Base-by-base conservation (phyloP, 495 filamentous ascomycete species). In the Elaphomyces granulatus region DNA sequence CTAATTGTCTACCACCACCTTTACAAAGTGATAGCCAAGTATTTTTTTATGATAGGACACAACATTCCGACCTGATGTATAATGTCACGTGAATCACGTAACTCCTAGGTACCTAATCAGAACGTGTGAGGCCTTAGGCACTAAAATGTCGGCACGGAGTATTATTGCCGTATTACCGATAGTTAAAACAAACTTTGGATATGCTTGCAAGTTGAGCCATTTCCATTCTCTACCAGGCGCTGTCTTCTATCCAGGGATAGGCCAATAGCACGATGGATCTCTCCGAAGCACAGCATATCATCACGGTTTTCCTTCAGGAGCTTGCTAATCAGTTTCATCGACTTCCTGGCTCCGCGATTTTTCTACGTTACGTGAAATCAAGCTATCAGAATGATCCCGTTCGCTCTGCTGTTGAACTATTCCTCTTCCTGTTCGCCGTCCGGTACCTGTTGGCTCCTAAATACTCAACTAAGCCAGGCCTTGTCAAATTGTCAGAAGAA, bases 311-410 rank as follows among this genome's bases (percentile, higher is more conserved):
- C 52, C 60, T 84, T 20, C 64, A 77, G 38, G 68, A 78, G 55
- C 67, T 84, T 41, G 71, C 77, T 15, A 60, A 71, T 41, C 62
- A 77, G 37, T 94, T 98, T 58, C 85, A 94, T 43, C 81, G 80
- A 49, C 66, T 98, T 37, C 90, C 90, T 31, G 90, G 90, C 33
- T 94, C 87, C 15, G 81, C 90, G 15, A 94, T 99, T 47, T 70
- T 95, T 48, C 74, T 94, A 39, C 81, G 90, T 42, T 99, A 99
- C 53, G 80, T 99, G 46, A 83, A 82, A 56, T 90, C 83, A 26
- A 94, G 86, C 53, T 96, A 99, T 63, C 90, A 96, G 63, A 81
- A 99, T 59, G 90, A 99, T 42, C 90, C 90, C 9, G 73, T 96
- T 40, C 80, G 90, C 15, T 90, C 81, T 17, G 86, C 87, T 1